Percentiles rank a stretch among this genome's conserved stretches.
These are phyloP conservation scores for Phyllosticta citribraziliensis DNA, from an alignment of 2,329 filamentous ascomycete species.

Conservation along the genomic window DNA sequence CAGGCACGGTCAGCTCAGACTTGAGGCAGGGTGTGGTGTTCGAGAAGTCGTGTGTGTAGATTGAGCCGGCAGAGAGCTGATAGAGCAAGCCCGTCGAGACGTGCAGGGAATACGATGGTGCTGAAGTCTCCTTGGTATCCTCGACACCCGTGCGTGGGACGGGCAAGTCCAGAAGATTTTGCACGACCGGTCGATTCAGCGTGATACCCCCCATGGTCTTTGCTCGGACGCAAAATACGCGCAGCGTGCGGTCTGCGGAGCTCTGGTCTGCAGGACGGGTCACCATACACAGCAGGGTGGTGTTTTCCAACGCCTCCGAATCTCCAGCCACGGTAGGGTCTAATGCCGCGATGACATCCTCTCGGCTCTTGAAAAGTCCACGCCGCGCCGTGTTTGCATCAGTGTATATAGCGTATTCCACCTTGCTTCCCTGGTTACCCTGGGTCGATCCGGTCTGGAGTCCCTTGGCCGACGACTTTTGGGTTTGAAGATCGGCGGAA, in stretches of 20 bases:
- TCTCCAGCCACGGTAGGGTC: constrained; percentile 19
- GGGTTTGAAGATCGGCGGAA: constrained; percentile 41
- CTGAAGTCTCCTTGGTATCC: constrained; percentile 3
- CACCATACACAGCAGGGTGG: constrained; percentile 25
- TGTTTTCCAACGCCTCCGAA: constrained; percentile 25
- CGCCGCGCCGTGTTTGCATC: constrained; percentile 31
- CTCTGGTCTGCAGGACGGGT: constrained; percentile 14
- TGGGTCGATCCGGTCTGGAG: constrained; percentile 4
- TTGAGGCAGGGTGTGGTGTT: constrained; percentile 51
- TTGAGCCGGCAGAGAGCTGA: constrained; percentile 43
- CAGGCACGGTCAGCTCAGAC: constrained; percentile 40
- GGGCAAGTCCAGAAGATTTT: constrained; percentile 23
- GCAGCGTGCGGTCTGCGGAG: constrained; percentile 15
- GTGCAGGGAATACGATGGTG: constrained; percentile 46
- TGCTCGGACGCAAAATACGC: constrained; percentile 22
- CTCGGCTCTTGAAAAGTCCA: constrained; percentile 35
- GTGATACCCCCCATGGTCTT: constrained; percentile 23
- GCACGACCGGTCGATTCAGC: constrained; percentile 20
- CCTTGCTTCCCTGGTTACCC: constrained; percentile 18
- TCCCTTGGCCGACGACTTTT: constrained; percentile 23
- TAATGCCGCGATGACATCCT: constrained; percentile 33
- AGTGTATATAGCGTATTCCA: constrained; percentile 25
- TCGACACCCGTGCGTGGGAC: constrained; percentile 18
- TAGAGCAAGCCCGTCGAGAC: constrained; percentile 54
- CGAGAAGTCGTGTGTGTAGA: constrained; percentile 56